Conservation (phyloP, 2,329 filamentous ascomycete genomes). For the Colletotrichum tamarilloi region DNA sequence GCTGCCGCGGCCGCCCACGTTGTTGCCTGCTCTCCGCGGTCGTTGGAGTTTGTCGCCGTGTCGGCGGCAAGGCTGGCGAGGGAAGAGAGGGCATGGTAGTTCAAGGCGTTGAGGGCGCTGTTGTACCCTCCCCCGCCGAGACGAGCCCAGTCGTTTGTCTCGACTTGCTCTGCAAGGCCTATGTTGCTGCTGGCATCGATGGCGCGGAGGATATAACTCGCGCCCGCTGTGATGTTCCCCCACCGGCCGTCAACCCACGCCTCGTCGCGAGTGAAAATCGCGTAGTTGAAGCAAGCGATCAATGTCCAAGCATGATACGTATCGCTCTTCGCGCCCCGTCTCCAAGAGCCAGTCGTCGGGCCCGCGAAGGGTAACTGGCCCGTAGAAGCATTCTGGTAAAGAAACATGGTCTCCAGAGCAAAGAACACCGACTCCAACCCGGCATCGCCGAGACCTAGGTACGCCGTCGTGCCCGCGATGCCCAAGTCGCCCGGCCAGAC, state of each 20-base stretch:
- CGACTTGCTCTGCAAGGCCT: constrained; percentile 36
- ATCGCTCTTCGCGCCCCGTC: constrained; percentile 36
- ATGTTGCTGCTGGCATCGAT: constrained; percentile 24
- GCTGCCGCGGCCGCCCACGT: constrained; percentile 27
- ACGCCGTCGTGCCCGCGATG: constrained; percentile 61
- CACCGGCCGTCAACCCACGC: constrained; percentile 55
- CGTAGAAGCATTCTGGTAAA: constrained; percentile 44
- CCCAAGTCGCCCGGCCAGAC: constrained; percentile 70
- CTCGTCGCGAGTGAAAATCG: constrained; percentile 57
- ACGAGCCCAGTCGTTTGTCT: constrained; percentile 45
- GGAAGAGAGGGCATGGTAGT: constrained; percentile 43
- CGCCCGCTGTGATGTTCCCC: constrained; percentile 52
- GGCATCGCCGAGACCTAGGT: constrained; percentile 61
- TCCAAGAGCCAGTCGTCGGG: constrained; percentile 37
- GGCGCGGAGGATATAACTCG: constrained; percentile 30
- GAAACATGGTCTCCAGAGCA: constrained; percentile 55
- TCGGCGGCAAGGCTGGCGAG: constrained; percentile 37
- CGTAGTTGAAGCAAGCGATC: constrained; percentile 63
- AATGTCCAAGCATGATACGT: constrained; percentile 57
- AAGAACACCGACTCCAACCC: constrained; percentile 57
- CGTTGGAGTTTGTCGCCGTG: constrained; percentile 17
- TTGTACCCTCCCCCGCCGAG: constrained; percentile 44
- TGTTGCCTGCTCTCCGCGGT: constrained; percentile 14
- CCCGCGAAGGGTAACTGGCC: constrained; percentile 40
- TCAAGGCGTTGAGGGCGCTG: constrained; percentile 45